A percentile compares a stretch with the other conserved stretches of the same genome.
These are phyloP conservation scores for Coprinopsis strossmayeri DNA, from an alignment of 768 basidiomycete genomes.

Conservation along the genomic window DNA sequence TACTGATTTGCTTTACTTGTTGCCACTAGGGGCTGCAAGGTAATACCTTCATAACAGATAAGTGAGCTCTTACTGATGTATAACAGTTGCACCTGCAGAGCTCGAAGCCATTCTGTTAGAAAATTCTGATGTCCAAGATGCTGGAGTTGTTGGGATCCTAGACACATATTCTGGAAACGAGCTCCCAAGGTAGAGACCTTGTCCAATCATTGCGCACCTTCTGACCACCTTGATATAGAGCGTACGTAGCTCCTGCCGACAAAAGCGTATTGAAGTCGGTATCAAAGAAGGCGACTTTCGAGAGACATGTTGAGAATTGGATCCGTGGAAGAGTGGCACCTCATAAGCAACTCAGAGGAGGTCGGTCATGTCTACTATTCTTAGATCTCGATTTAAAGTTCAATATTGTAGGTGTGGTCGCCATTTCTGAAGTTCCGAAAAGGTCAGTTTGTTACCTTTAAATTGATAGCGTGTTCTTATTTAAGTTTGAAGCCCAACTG, in stretches of 20 bases:
- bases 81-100: slow-evolving; percentile 64
- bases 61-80: not conserved
- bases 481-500: not conserved
- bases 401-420: not conserved
- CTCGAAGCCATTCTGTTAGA: slow-evolving; percentile 55
- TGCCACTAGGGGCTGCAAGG: not conserved
- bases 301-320: slow-evolving; percentile 43
- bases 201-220: not conserved
- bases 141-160: slow-evolving; percentile 58
- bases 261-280: slow-evolving; percentile 13
- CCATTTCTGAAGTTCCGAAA: not conserved
- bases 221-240: slow-evolving; percentile 23
- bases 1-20: not conserved
- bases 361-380: slow-evolving; percentile 16
- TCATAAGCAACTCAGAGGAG: slow-evolving; percentile 63
- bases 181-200: slow-evolving; percentile 44
- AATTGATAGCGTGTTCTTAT: not conserved
- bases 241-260: slow-evolving; percentile 36
- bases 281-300: slow-evolving; percentile 27
- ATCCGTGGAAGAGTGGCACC: slow-evolving; percentile 43
- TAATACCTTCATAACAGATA: not conserved
- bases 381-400: not conserved
- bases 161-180: slow-evolving; percentile 52
- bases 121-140: slow-evolving; percentile 55
- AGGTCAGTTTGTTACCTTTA: not conserved